Percentiles rank a stretch among this genome's conserved stretches.
Conservation (phyloP, 2,329 filamentous ascomycete genomes). For the Colletotrichum filicis region DNA sequence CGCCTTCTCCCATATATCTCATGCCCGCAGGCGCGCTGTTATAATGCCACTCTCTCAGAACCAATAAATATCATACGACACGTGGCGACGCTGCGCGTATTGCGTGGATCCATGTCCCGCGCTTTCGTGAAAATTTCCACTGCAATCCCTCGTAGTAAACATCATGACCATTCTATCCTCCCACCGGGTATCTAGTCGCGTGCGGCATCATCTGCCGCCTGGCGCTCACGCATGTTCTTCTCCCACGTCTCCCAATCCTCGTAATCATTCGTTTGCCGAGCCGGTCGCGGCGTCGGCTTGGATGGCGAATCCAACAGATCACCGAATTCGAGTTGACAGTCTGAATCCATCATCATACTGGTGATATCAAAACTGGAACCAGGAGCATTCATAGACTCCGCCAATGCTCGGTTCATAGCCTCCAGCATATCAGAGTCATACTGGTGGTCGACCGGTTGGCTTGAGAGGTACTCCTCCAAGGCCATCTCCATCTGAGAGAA, state of each 20-base stretch:
- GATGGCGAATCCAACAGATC: slow-evolving; percentile 25
- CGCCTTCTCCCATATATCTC: neutral
- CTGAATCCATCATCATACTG: slow-evolving; percentile 24
- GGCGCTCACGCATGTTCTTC: slow-evolving; percentile 16
- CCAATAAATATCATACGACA: neutral
- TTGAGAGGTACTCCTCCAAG: slow-evolving; percentile 29
- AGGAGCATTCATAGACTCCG: slow-evolving; percentile 22
- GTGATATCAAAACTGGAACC: slow-evolving; percentile 27
- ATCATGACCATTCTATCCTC: neutral
- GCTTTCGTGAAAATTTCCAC: neutral
- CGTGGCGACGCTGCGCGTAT: neutral
- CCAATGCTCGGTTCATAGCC: slow-evolving; percentile 32
- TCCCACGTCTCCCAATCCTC: slow-evolving; percentile 32
- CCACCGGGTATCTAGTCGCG: slow-evolving; percentile 16
- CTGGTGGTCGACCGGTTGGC: slow-evolving; percentile 21
- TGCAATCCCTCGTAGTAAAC: neutral
- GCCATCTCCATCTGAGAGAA: slow-evolving; percentile 31
- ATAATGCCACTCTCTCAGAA: neutral
- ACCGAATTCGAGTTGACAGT: slow-evolving; percentile 28
- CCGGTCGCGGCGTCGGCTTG: slow-evolving; percentile 9
- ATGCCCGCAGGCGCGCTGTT: neutral
- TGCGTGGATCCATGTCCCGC: neutral
- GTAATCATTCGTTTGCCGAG: slow-evolving; percentile 12
- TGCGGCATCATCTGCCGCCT: slow-evolving; percentile 13
- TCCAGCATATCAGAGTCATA: slow-evolving; percentile 33